These are phyloP conservation scores for Zygosaccharomyces bailii DNA, from an alignment of 805 yeast species.

Conservation along the genomic window DNA sequence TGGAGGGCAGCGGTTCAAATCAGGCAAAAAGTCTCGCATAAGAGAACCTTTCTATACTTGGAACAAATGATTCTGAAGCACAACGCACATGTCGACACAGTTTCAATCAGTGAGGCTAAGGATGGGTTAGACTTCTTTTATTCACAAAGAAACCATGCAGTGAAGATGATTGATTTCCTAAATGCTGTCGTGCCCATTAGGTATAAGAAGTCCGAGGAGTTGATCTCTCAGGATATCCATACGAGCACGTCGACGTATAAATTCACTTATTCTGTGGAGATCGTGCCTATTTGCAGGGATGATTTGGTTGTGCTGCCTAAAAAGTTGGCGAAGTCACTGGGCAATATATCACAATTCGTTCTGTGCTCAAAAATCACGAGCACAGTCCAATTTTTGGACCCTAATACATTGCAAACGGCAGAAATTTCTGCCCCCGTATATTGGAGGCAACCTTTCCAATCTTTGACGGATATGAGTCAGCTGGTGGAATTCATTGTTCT, in stretches of 20 bases:
- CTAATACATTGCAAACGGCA: conserved; percentile 70
- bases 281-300: conserved; percentile 95
- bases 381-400: conserved; percentile 82
- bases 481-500: conserved; percentile 83
- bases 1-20: conserved; percentile 98
- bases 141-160: conserved; percentile 84
- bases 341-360: conserved; percentile 77
- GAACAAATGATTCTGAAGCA: conserved; percentile 93
- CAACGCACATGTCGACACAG: conserved; percentile 90
- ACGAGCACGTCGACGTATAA: conserved; percentile 85
- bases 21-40: conserved; percentile 95
- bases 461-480: conserved; percentile 72
- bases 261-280: conserved; percentile 88
- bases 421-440: conserved; percentile 68
- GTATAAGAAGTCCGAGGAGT: conserved; percentile 81
- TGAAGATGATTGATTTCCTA: conserved; percentile 89
- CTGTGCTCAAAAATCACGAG: conserved; percentile 83
- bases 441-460: conserved; percentile 78
- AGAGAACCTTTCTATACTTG: conserved; percentile 90
- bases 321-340: conserved; percentile 76
- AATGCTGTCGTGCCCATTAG: conserved; percentile 80
- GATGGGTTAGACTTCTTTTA: conserved; percentile 96
- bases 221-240: conserved; percentile 88
- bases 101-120: conserved; percentile 84
- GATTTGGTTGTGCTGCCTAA: conserved; percentile 91